Evolutionary conservation across 2,329 filamentous ascomycete genomes (phyloP), one percentile per base, ranked within the genome.

Genomic region (Fusarium abutilonis): DNA sequence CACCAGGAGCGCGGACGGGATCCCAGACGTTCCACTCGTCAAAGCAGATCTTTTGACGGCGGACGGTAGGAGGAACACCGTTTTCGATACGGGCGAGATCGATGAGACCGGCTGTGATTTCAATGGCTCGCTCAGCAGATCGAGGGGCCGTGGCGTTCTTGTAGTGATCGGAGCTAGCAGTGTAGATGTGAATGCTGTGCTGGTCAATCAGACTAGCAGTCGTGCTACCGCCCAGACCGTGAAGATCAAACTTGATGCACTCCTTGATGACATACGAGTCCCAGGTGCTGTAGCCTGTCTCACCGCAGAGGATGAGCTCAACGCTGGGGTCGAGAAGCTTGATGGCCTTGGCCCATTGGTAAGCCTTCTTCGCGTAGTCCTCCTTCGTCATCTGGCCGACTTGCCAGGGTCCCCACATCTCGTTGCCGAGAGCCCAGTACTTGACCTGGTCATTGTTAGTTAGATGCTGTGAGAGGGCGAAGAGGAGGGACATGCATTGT

Each of bases 21-120:
- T 92, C 89, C 90, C 90, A 93, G 9, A 93, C 89, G 73, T 93
- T 93, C 90, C 90, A 93, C 75, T 93, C 90, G 72, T 93, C 90
- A 72, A 93, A 93, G 79, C 90, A 93, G 72, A 93, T 91, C 47
- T 83, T 89, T 42, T 86, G 88, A 4, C 83, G 79, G 4, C 84
- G 83, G n/a, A 88, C 83, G 0, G 79, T 78, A 0, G 82, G 76
- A 0, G 88, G 82, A 0, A 89, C 82, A 36, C 79, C 77, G 73
- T 89, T 89, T 73, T 91, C 87, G 69, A 91, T 87, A 31, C 88
- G 82, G 0, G 90, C 90, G 2, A 93, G 83, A 72, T 93, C 89
- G 64, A 92, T 91, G 3, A 92, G 78, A 1, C 82, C 79, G 3
- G 84, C 84, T 3, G 88, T 82, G 64, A 91, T 88, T 72, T 91